phyloP scores from a whole-genome alignment of 768 basidiomycete species.

The Epithele typhae region DNA sequence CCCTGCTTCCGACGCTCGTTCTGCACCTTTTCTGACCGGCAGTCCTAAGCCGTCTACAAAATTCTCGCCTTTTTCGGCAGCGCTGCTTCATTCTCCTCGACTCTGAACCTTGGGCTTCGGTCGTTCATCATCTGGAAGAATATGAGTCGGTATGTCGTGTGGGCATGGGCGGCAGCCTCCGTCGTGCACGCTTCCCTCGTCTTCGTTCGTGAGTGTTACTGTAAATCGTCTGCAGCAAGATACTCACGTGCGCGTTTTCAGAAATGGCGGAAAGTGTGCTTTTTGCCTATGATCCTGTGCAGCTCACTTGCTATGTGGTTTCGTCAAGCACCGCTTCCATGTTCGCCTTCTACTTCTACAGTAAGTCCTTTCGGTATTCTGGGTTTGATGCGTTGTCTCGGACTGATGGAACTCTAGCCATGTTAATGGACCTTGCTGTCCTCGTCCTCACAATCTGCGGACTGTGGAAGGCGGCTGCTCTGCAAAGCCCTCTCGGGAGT shows the following conservation, averaged over 20 bases:
- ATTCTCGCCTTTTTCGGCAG: conserved; percentile 1
- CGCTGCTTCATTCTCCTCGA: conserved; percentile 8
- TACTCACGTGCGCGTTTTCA: not conserved
- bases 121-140: conserved; percentile 12
- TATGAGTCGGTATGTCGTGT: conserved; percentile 7
- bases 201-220: conserved; percentile 6
- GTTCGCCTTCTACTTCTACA: conserved; percentile 13
- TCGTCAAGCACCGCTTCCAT: conserved; percentile 6
- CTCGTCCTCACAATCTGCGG: conserved; percentile 8
- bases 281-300: not conserved
- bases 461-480: conserved; percentile 3
- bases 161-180: not conserved
- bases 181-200: conserved; percentile 7
- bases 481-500: conserved; percentile 5
- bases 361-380: conserved; percentile 2
- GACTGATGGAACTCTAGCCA: not conserved
- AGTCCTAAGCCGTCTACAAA: not conserved
- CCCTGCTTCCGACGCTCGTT: no score
- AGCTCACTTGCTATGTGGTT: not conserved
- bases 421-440: conserved; percentile 7
- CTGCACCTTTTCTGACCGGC: no score
- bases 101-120: conserved; percentile 6
- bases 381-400: no score
- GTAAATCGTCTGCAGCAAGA: no score
- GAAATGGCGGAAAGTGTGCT: conserved; percentile 5